Conservation (phyloP, 768 basidiomycete genomes). For the Phanerochaete sordida region DNA sequence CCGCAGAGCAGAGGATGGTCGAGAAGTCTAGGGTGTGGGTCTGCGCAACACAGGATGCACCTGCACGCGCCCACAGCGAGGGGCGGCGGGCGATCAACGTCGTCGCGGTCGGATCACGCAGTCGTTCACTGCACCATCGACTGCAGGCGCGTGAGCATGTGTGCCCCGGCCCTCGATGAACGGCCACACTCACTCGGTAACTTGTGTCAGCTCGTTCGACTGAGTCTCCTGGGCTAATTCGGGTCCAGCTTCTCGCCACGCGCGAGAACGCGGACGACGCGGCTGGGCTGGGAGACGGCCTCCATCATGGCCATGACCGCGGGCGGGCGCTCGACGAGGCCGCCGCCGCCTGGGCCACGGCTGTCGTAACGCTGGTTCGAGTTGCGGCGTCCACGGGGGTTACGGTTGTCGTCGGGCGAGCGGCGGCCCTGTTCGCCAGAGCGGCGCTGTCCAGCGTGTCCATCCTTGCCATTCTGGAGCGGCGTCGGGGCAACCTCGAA, state of each 20-base stretch:
- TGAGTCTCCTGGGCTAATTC: conserved; percentile 1
- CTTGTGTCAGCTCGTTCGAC: not conserved
- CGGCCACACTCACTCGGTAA: not conserved
- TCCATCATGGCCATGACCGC: conserved; percentile 84
- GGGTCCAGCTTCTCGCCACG: conserved; percentile 83
- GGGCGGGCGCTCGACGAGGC: conserved; percentile 73
- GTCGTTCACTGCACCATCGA: not conserved
- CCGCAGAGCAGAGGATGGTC: not conserved
- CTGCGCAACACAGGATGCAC: not conserved
- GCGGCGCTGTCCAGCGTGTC: conserved; percentile 11
- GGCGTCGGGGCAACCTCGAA: conserved; percentile 43
- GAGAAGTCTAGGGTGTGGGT: not conserved
- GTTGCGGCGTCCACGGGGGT: conserved; percentile 22
- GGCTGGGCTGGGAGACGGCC: conserved; percentile 66
- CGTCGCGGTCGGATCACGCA: not conserved
- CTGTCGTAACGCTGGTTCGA: conserved; percentile 12
- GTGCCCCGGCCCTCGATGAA: too few species aligned
- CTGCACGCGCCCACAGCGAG: not conserved
- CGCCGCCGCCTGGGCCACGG: conserved; percentile 16
- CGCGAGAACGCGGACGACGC: conserved; percentile 75
- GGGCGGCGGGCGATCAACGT: not conserved
- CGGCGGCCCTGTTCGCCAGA: conserved; percentile 20
- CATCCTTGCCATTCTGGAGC: conserved; percentile 2
- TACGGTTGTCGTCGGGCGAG: conserved; percentile 27
- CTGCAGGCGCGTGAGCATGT: not conserved